Base-by-base conservation (phyloP, 345 rosid genomes). In the Lumnitzera littorea region DNA sequence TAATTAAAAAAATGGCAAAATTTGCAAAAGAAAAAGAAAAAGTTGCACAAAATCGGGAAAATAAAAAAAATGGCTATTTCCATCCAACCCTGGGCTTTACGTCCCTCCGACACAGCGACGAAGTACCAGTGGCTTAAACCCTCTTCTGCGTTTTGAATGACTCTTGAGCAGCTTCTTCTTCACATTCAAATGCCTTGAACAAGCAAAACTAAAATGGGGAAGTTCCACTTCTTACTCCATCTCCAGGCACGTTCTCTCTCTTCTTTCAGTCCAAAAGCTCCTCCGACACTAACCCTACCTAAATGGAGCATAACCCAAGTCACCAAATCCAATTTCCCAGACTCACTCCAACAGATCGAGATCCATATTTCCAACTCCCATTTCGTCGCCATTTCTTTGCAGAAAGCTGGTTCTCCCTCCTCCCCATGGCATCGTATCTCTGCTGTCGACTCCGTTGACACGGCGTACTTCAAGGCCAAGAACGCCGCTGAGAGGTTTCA, bases 391-490 rank as follows among this genome's bases (percentile, higher is more conserved):
- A 62, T 92, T 56, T 87, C 85, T 15, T 73, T 92, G 65, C 81
- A 76, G 61, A 81, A 64, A 67, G 84, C 91, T 23, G 98, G 96
- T 61, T 84, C 86, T 17, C 78, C 70, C 76, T 74, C 91, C 66
- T 67, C 96, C 68, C 56, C 91, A 9, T 92, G 98, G 98, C 96
- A 89, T 66, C 88, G 88, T 25, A 58, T 82, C 65, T 82, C 87
- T 68, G 70, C 91, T 60, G 76, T 85, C 52, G 96, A 92, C 68
- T 76, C 94, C 1, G 58, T 84, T 1, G 76, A 81, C 15, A 81
- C 78, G 6, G 94, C 96, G 62, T 92, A 87, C 73, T 62, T 78
- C 47, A 89, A 92, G 58, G 81, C 91, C 68, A 84, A 82, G 55
- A 67, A 69, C 59, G 82, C 90, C 46, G 92, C 96, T 24, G 88